Evolutionary conservation across 176 grass and related monocot genomes (phyloP), one percentile per base, ranked within the genome.

Genomic region (Bothriochloa decipiens): DNA sequence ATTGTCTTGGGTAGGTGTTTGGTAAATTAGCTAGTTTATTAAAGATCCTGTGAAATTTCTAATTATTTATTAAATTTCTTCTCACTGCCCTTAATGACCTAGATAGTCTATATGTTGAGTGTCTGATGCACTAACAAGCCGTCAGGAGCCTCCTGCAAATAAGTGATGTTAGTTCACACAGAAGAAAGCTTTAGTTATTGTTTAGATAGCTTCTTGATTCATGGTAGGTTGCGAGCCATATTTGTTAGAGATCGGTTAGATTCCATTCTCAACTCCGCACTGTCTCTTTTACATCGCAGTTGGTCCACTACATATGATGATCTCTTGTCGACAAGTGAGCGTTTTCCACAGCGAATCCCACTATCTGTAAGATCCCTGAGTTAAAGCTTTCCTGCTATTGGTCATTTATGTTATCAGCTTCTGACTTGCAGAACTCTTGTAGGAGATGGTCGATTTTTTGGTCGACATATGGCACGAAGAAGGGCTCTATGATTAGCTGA

Each of bases 391-490:
- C 76, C 35, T 72, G 60, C 14, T 45, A 0, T 70, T 23, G 47
- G 17, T 68, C 8, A 10, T 42, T 42, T 55, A 49, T 43, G 4
- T 63, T 42, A 39, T 32, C 36, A 27, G 85, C 18, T 40, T 79
- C 23, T 62, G 45, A 85, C 68, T 50, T 81, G 64, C 7, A 27
- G 65, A 68, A 69, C 64, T 60, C 50, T 84, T 79, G 22, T 82
- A 95, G 93, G 90, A 95, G 65, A 96, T 96, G 94, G 89, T 96
- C 26, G 94, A 96, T 91, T 96, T 96, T 87, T 91, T 96, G 91
- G 94, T 93, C 3, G 89, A 96, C 78, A 70, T 91, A 64, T 96
- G 91, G 91, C 89, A 93, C 68, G 94, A 96, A 85, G 91, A 96
- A 84, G 94, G 89, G 64, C 70, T 93, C 12, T 93, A 81, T 33